phyloP scores from a whole-genome alignment of 805 yeast species.

The Jamesozyma piceae region DNA sequence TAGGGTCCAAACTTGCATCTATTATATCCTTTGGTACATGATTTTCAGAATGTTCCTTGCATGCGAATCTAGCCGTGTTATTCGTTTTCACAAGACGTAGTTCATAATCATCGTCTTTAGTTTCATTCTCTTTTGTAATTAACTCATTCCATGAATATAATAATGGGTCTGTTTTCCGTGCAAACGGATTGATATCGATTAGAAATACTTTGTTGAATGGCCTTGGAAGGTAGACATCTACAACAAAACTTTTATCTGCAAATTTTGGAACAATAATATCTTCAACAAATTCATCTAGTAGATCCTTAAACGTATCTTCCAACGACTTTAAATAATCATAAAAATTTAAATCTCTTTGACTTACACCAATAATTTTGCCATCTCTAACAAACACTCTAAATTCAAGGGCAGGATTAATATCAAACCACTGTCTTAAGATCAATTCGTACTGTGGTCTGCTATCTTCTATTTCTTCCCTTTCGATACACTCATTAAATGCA shows the following conservation, averaged over 20 bases:
- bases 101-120: constrained; percentile 32
- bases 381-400: constrained; percentile 76
- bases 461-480: constrained; percentile 17
- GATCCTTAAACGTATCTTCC: constrained; percentile 37
- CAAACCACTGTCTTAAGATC: constrained; percentile 74
- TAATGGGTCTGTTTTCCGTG: constrained; percentile 66
- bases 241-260: constrained; percentile 48
- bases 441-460: constrained; percentile 44
- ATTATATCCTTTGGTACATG: constrained; percentile 89
- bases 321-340: constrained; percentile 59
- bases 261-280: constrained; percentile 39
- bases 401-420: constrained; percentile 81
- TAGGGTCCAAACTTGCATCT: constrained; percentile 66
- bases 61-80: constrained; percentile 66
- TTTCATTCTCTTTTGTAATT: constrained; percentile 13
- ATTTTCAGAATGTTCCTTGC: constrained; percentile 78
- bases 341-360: constrained; percentile 81
- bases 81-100: constrained; percentile 60
- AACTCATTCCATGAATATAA: constrained; percentile 83
- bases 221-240: constrained; percentile 77
- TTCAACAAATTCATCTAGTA: constrained; percentile 48
- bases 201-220: constrained; percentile 59
- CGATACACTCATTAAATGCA: constrained; percentile 48
- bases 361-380: constrained; percentile 54
- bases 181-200: constrained; percentile 81